A percentile compares a stretch with the other conserved stretches of the same genome.
Conservation (phyloP, 345 rosid species). For the Nephelium lappaceum region DNA sequence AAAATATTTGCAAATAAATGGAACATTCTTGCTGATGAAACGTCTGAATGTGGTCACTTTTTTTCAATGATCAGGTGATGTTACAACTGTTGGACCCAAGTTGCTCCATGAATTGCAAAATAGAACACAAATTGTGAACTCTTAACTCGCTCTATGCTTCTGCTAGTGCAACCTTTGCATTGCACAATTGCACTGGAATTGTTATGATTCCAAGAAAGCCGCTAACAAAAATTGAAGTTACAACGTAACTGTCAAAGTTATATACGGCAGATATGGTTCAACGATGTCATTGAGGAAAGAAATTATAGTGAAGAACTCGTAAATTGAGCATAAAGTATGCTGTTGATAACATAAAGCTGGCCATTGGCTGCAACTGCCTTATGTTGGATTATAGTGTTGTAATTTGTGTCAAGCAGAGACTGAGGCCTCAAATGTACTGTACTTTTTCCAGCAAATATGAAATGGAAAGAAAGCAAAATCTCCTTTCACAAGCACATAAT, state of each 20-base stretch:
- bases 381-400: background rate
- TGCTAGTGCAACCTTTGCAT: background rate
- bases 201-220: background rate
- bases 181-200: background rate
- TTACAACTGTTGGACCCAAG: constrained; percentile 21
- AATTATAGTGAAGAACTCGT: background rate
- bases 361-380: background rate
- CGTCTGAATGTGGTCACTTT: background rate
- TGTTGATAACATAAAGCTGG: background rate
- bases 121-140: background rate
- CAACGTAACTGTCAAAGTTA: background rate
- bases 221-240: background rate
- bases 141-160: background rate
- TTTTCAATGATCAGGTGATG: constrained; percentile 24
- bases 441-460: background rate
- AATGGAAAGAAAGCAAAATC: background rate
- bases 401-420: background rate
- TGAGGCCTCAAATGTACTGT: background rate
- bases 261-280: background rate
- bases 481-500: background rate
- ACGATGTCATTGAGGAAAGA: background rate
- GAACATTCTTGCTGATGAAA: background rate
- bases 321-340: background rate
- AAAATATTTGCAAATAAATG: background rate
- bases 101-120: constrained; percentile 26